Evolutionary conservation across 257 asterid species (phyloP), one percentile per base, ranked within the genome.

Genomic region (Cynanchum wilfordii): DNA sequence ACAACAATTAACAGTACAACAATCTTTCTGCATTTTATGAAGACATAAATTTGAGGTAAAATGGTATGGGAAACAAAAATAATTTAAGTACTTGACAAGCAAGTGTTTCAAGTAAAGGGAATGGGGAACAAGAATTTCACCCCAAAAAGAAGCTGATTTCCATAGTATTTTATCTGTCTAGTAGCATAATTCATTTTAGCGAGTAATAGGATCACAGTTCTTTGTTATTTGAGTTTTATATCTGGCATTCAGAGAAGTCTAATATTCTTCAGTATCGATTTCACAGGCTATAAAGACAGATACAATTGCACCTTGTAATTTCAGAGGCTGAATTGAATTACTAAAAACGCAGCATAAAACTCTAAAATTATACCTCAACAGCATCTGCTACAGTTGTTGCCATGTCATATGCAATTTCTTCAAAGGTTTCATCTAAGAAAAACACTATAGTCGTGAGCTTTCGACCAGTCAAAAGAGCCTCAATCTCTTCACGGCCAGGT

Each of bases 351-450:
- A 6, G 15, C 47, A 45, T n/a, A 29, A 13, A 25, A 44, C 7
- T 30, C 19, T 36, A 38, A 20, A 73, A 19, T 24, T 16, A 71
- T 95, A 95, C 99, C 99, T 92, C 99, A 70, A 95, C 90, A 62
- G 97, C 90, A 79, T 95, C 99, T 76, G 91, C 89, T 70, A 89
- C 97, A 65, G 97, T 95, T 52, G 99, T 92, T 77, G 98, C 73
- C 96, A 95, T 95, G 87, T 90, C 98, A 63, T 90, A 95, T 15
- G 98, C 86, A 74, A 95, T 95, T 83, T 95, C 99, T 81, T 92
- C 99, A 78, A 92, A 95, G 52, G 99, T 95, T 84, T 95, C 99
- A 44, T 95, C 98, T 89, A 95, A 84, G 89, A 95, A 95, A 84
- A 92, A 92, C 44, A 92, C 98, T 73, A 92, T 89, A 38, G 98